A percentile compares a stretch with the other conserved stretches of the same genome.
These are phyloP conservation scores for Ceratocystis huliohia DNA, from an alignment of 2,329 filamentous ascomycete genomes.

Conservation along the genomic window DNA sequence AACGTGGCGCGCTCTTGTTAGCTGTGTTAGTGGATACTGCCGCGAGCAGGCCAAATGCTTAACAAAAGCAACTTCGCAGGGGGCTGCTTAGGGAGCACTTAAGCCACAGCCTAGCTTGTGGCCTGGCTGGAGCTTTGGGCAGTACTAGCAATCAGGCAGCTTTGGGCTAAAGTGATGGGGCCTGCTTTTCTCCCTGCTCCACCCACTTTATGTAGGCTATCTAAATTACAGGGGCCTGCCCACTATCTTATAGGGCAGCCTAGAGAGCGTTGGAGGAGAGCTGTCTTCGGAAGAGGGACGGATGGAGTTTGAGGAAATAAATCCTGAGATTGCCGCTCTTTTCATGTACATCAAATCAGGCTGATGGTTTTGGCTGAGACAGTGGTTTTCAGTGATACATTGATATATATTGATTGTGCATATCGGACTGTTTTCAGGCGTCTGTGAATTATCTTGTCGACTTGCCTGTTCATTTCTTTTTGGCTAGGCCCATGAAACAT, in stretches of 20 bases:
- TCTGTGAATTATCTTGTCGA: neutral
- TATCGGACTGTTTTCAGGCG: neutral
- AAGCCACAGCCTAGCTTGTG: neutral
- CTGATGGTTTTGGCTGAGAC: neutral
- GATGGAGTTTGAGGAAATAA: no score
- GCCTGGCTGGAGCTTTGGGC: neutral
- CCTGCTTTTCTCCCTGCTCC: neutral
- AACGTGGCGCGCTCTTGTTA: neutral
- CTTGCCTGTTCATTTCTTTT: slow-evolving; percentile 4
- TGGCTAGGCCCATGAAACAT: slow-evolving; percentile 5
- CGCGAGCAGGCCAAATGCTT: neutral
- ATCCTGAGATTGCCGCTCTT: neutral
- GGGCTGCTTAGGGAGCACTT: neutral
- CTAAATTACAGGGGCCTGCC: neutral
- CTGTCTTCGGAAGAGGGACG: no score
- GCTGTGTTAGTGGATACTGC: neutral
- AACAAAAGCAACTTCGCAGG: neutral
- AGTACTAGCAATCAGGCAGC: slow-evolving; percentile 7
- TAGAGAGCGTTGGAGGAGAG: neutral
- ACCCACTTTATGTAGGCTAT: neutral
- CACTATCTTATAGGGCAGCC: neutral
- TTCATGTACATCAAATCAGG: neutral
- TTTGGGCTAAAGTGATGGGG: slow-evolving; percentile 8
- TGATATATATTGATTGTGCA: neutral
- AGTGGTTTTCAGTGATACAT: neutral